Evolutionary conservation across 768 basidiomycete genomes (phyloP), one percentile per base, ranked within the genome.

Genomic region (Trametes meyenii): DNA sequence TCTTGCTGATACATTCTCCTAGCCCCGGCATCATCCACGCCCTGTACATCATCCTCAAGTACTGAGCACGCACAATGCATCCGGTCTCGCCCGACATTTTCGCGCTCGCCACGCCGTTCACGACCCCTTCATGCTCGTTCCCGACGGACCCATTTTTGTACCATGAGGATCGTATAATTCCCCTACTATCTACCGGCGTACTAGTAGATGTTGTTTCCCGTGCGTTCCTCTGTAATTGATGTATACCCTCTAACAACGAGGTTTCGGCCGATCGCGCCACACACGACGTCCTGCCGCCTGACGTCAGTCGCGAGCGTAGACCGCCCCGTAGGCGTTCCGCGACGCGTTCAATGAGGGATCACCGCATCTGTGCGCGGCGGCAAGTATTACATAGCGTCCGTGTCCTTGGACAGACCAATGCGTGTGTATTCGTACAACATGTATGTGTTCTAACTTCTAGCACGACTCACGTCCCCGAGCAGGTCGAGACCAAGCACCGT

Each of bases 1-100:
- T 35, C 48, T 65, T 69, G 56, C 69, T 33, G 56, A 68, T 51
- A n/a, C 71, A 58, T 44, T 60, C 36, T 24, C 59, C 5, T 70
- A 90, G 87, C 67, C 91, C 91, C 29, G 91, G 91, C 67, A 83
- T 92, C 72, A 84, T 91, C 62, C 90, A 93, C 68, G 90, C 91
- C 16, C 71, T 93, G 13, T 93, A 91, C 76, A 90, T 93, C 70
- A 91, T 92, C 66, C 73, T 90, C 62, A 92, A 92, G 72, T 88
- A 89, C 64, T 90, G 78, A 76, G 44, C 38, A 45, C 39, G 46
- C 26, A 19, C 35, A 33, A 39, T 16, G 35, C 40, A 26, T 39
- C 24, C 38, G 23, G 10, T 6, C 58, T 19, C 54, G 23, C 50
- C 33, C 38, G 54, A n/a, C 51, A 54, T 39, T 17, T 51, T 49